A percentile compares a stretch with the other conserved stretches of the same genome.
These are phyloP conservation scores for Plasmopara viticola DNA, from an alignment of 352 stramenopile genomes.

Conservation along the genomic window DNA sequence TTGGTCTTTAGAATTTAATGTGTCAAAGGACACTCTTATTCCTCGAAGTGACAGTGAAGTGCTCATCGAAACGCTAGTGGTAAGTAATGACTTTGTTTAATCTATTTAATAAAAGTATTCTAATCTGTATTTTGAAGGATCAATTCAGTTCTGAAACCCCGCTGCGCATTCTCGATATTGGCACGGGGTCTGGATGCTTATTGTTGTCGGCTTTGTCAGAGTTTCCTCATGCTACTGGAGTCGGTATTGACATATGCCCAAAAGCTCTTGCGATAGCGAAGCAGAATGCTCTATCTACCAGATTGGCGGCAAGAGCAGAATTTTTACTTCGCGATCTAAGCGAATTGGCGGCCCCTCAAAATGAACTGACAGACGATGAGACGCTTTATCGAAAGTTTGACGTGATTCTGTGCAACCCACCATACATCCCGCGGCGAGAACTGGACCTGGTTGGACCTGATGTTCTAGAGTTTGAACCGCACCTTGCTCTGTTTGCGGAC, in stretches of 20 bases:
- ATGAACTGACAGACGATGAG: slow-evolving; percentile 13
- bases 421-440: slow-evolving; percentile 59
- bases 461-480: slow-evolving; percentile 61
- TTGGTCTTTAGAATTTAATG: slow-evolving; percentile 57
- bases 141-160: slow-evolving; percentile 32
- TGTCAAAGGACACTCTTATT: slow-evolving; percentile 62
- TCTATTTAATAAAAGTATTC: not conserved
- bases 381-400: slow-evolving; percentile 44
- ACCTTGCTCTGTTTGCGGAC: slow-evolving; percentile 64
- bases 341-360: slow-evolving; percentile 9
- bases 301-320: slow-evolving; percentile 14
- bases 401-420: slow-evolving; percentile 66
- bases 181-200: slow-evolving; percentile 64
- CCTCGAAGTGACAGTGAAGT: slow-evolving; percentile 77
- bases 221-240: slow-evolving; percentile 45
- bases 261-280: slow-evolving; percentile 44
- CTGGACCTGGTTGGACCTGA: slow-evolving; percentile 48
- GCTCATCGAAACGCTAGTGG: slow-evolving; percentile 63
- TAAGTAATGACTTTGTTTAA: slow-evolving; percentile 15
- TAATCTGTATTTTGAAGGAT: slow-evolving; percentile 16
- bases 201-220: slow-evolving; percentile 54
- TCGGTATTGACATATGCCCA: slow-evolving; percentile 55
- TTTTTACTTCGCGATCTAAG: slow-evolving; percentile 30
- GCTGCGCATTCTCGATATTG: slow-evolving; percentile 60
- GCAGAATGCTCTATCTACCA: slow-evolving; percentile 37